Evolutionary conservation across 2,329 filamentous ascomycete species (phyloP), one percentile per base, ranked within the genome.

Genomic region (Sclerotiophoma versabilis): DNA sequence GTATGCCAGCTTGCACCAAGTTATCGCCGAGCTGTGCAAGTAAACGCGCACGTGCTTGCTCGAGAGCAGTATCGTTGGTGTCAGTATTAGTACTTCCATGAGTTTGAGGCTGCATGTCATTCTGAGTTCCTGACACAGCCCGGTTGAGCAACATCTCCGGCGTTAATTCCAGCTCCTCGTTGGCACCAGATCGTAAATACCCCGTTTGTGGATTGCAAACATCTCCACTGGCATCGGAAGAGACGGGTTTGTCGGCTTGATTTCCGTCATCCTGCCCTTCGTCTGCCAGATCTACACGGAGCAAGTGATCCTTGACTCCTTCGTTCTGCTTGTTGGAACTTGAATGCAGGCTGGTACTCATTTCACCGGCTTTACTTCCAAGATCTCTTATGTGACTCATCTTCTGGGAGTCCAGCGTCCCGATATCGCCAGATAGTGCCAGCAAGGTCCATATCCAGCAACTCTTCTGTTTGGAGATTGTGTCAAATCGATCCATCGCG

Each of bases 361-460:
- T 72, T 61, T 86, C 70, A 17, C 88, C 85, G 0, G 92, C 92
- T 60, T 87, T 84, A 74, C 92, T 91, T 0, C 90, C 92, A 27
- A 98, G 73, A 53, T 95, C 91, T 44, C 93, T 83, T 23, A 97
- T 79, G 66, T 87, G 85, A 5, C 87, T 88, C 26, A 96, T 84
- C 67, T 95, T 89, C 36, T 86, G 84, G 59, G 91, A 89, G 57
- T 86, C 85, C 71, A 97, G 78, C 72, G 90, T 87, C 1, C 92
- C 92, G 9, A 85, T 78, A 29, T 91, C 89, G 0, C 90, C 87
- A 54, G 93, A 81, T 52, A 87, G 84, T 2, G 90, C 91, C 37
- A 97, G 79, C 52, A 96, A 75, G 0, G 89, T 87, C 93, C 92
- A 97, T 4, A 91, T 79, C 93, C 93, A 98, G 14, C 86, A 83